Conservation (phyloP, 345 rosid species). For the Populus davidiana region DNA sequence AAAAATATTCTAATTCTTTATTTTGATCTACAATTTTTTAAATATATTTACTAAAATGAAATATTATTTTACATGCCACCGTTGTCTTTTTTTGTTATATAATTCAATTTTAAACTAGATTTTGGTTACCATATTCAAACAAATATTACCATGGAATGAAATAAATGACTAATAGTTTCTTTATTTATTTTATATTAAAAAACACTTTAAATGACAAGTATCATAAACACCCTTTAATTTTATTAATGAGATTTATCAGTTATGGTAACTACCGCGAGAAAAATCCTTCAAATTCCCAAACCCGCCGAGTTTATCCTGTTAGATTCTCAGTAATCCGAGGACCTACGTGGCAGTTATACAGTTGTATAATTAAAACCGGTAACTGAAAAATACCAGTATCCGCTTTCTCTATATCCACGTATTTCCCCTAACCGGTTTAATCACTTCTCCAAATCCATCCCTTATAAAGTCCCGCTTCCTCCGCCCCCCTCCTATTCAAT, state of each 20-base stretch:
- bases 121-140: neutral
- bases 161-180: too few species aligned
- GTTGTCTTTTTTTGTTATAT: too few species aligned
- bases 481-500: neutral
- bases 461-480: slow-evolving; percentile 9
- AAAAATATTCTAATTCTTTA: too few species aligned
- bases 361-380: slow-evolving; percentile 26
- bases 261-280: neutral
- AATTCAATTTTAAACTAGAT: neutral
- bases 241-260: neutral
- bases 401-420: neutral
- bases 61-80: too few species aligned
- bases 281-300: neutral
- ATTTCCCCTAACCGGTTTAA: slow-evolving; percentile 22
- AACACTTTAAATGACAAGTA: neutral
- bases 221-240: neutral
- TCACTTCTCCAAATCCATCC: slow-evolving; percentile 23
- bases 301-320: slow-evolving; percentile 2
- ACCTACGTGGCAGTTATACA: slow-evolving; percentile 33
- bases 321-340: slow-evolving; percentile 12
- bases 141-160: too few species aligned
- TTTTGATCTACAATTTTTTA: neutral
- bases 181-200: too few species aligned
- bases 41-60: too few species aligned
- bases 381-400: slow-evolving; percentile 23